A percentile compares a stretch with the other conserved stretches of the same genome.
Conservation (phyloP, 1,284 basidiomycete genomes). For the Trichosporon sp. region DNA sequence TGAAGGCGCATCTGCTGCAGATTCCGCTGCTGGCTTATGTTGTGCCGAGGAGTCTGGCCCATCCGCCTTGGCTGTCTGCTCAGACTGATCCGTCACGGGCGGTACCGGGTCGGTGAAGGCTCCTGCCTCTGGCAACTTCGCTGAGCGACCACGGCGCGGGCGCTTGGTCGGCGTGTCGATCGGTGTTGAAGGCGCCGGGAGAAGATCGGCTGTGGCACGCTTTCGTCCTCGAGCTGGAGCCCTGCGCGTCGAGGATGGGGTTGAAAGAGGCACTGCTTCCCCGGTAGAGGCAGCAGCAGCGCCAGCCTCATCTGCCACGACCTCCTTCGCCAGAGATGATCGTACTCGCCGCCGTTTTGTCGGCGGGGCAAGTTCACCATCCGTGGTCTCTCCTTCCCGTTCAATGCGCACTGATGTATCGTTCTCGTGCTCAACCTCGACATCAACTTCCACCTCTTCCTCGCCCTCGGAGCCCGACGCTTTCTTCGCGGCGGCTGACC, state of each 20-base stretch:
- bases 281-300: not conserved
- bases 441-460: constrained; percentile 8
- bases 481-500: constrained; percentile 1
- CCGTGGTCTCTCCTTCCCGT: not conserved
- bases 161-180: not conserved
- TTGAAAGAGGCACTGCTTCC: not conserved
- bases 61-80: not conserved
- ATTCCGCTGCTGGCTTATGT: not conserved
- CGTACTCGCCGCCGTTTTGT: not conserved
- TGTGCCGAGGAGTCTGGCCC: no score
- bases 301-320: not conserved
- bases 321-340: not conserved
- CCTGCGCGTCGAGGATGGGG: not conserved
- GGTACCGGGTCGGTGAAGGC: not conserved
- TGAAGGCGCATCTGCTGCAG: not conserved
- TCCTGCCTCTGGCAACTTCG: not conserved
- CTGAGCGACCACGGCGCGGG: not conserved
- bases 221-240: not conserved
- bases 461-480: not conserved
- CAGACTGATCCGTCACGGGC: not conserved
- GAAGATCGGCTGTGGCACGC: not conserved
- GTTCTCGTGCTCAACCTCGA: not conserved
- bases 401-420: not conserved
- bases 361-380: not conserved
- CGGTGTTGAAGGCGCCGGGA: not conserved